A percentile compares a stretch with the other conserved stretches of the same genome.
Conservation (phyloP, 805 yeast genomes). For the Citeromyces matritensis region DNA sequence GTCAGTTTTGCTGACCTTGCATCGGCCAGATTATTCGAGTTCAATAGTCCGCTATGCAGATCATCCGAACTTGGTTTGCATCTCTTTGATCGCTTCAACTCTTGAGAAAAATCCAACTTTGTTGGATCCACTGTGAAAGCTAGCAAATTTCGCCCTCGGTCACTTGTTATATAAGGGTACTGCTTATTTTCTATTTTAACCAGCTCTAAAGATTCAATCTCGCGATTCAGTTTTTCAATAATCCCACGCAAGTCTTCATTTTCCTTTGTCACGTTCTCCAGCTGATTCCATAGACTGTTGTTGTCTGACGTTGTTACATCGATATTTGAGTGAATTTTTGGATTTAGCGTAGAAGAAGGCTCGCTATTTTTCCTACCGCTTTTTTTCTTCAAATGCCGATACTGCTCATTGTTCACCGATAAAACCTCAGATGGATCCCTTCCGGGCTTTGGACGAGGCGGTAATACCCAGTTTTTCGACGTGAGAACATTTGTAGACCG, state of each 20-base stretch:
- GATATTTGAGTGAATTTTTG: slow-evolving; percentile 20
- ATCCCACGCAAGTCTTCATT: slow-evolving; percentile 26
- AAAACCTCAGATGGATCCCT: slow-evolving; percentile 16
- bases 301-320: slow-evolving; percentile 14
- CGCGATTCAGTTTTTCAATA: slow-evolving; percentile 20
- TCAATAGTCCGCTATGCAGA: no score
- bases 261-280: slow-evolving; percentile 25
- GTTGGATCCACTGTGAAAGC: neutral
- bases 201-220: slow-evolving; percentile 16
- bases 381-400: slow-evolving; percentile 2
- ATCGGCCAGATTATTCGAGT: neutral
- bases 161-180: neutral
- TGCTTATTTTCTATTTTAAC: slow-evolving; percentile 7
- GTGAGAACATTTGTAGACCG: slow-evolving; percentile 15
- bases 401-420: slow-evolving; percentile 1
- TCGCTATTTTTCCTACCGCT: slow-evolving; percentile 1
- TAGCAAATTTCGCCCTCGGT: neutral
- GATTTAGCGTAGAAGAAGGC: slow-evolving; percentile 9
- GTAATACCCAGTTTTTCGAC: slow-evolving; percentile 32
- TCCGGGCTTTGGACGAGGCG: slow-evolving; percentile 40
- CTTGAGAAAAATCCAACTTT: neutral
- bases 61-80: neutral
- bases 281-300: slow-evolving; percentile 17
- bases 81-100: neutral
- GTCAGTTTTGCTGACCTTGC: slow-evolving; percentile 1